Evolutionary conservation across 805 yeast species (phyloP).

Genomic region (Starmerella khaoyaiensis): DNA sequence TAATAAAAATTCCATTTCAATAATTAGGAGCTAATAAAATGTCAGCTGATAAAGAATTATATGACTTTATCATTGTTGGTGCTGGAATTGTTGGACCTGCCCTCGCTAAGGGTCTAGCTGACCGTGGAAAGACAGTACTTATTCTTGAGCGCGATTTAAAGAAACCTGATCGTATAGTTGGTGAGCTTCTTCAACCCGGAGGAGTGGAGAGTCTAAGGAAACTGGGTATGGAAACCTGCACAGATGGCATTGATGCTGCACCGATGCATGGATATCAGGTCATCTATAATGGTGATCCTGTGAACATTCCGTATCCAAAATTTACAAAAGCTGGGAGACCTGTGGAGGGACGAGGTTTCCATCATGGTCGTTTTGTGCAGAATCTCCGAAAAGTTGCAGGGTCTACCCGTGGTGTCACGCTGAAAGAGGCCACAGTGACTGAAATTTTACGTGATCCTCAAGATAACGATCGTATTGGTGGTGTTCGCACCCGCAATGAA

Average conservation of each 20-base stretch:
- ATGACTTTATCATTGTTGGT: constrained; percentile 85
- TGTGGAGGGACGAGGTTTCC: constrained; percentile 72
- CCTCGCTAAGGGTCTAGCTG: constrained; percentile 76
- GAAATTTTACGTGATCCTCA: constrained; percentile 35
- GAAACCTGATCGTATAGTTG: constrained; percentile 91
- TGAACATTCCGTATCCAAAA: constrained; percentile 55
- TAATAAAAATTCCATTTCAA: no score
- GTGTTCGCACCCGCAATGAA: constrained; percentile 42
- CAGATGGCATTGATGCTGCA: constrained; percentile 65
- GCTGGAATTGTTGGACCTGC: constrained; percentile 98
- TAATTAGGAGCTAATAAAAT: no score
- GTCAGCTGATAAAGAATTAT: constrained; percentile 23
- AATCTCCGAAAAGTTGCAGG: constrained; percentile 63
- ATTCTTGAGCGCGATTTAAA: constrained; percentile 78
- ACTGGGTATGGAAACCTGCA: constrained; percentile 67
- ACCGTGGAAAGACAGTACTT: constrained; percentile 75
- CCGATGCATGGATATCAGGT: constrained; percentile 72
- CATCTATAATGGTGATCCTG: constrained; percentile 44
- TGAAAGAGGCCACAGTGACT: constrained; percentile 74
- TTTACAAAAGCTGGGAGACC: constrained; percentile 4
- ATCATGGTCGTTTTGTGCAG: constrained; percentile 76
- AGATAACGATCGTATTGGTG: constrained; percentile 45
- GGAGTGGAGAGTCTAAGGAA: constrained; percentile 78
- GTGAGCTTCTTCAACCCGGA: constrained; percentile 93
- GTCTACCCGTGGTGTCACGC: constrained; percentile 58